phyloP scores from a whole-genome alignment of 2,329 filamentous ascomycete genomes.

The Sarocladium oryzae region DNA sequence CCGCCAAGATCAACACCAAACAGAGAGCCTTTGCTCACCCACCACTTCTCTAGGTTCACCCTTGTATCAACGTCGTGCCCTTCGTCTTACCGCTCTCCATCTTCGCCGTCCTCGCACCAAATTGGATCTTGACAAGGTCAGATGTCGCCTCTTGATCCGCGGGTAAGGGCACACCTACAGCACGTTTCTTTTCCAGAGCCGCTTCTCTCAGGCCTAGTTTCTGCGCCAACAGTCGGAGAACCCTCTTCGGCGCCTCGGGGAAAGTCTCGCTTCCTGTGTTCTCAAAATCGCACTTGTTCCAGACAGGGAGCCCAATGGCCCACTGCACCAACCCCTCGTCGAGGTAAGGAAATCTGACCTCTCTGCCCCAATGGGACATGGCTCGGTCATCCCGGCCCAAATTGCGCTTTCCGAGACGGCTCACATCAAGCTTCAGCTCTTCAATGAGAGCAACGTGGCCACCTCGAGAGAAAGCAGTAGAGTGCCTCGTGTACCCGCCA shows the following conservation, averaged over 20 bases:
- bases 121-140: constrained; percentile 57
- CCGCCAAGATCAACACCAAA: constrained; percentile 28
- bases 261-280: constrained; percentile 19
- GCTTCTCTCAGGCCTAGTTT: constrained; percentile 65
- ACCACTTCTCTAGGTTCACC: constrained; percentile 23
- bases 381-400: constrained; percentile 89
- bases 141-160: neutral
- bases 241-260: constrained; percentile 52
- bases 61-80: constrained; percentile 55
- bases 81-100: constrained; percentile 67
- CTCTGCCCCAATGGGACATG: constrained; percentile 81
- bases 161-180: constrained; percentile 46
- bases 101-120: constrained; percentile 75
- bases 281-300: constrained; percentile 86
- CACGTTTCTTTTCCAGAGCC: constrained; percentile 85
- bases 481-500: constrained; percentile 83
- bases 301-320: constrained; percentile 67
- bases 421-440: constrained; percentile 80
- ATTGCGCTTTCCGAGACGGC: constrained; percentile 85
- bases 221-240: constrained; percentile 70
- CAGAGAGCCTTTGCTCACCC: neutral
- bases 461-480: constrained; percentile 62
- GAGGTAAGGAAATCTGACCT: constrained; percentile 84
- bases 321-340: constrained; percentile 83
- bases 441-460: constrained; percentile 68